Base-by-base conservation (phyloP, 2,329 filamentous ascomycete genomes). In the Fusarium burgessii region DNA sequence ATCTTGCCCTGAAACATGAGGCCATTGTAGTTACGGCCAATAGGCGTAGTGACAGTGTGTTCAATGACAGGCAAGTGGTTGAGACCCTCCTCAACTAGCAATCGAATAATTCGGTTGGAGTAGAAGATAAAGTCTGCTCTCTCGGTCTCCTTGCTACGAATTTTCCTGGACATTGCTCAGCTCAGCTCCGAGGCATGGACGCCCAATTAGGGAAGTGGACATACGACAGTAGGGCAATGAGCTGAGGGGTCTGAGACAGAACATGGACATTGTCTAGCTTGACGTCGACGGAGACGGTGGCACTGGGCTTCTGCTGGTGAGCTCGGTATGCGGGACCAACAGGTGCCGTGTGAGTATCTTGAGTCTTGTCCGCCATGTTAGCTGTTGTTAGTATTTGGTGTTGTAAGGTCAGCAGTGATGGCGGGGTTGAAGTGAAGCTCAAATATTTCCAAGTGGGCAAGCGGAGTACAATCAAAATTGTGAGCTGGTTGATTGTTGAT, bases 51-150 rank as follows among this genome's bases (percentile, higher is more conserved):
- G 77, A 99, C 92, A 33, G 91, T 90, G 77, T 97, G 93, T 78
- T 94, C 92, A 56, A 97, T 90, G 20, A 97, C 94, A 3, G 96
- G 96, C 43, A 99, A 88, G 81, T 99, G 96, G 82, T 99, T 99
- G 58, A 99, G 87, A 7, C 96, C 96, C 83, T 99, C 96, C 82
- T 99, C 96, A 42, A 99, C 96, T 10, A 99, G 88, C 43, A 99
- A 87, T 35, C 96, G 93, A 80, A 98, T 98, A 80, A 99, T 98
- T 66, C 96, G 91, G 83, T 99, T 99, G 45, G 95, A 97, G 85
- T 98, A 97, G 84, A 99, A 99, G 79, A 99, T 98, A 81, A 99
- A 99, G 82, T 99, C 96, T 69, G 94, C 96, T 64, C 96, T 92
- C 61, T 92, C 90, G 9, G 96, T 99, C 74, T 92, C 89, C 81